A percentile compares a stretch with the other conserved stretches of the same genome.
Evolutionary conservation across 1,284 basidiomycete species (phyloP).

Genomic region (Somion occarium): DNA sequence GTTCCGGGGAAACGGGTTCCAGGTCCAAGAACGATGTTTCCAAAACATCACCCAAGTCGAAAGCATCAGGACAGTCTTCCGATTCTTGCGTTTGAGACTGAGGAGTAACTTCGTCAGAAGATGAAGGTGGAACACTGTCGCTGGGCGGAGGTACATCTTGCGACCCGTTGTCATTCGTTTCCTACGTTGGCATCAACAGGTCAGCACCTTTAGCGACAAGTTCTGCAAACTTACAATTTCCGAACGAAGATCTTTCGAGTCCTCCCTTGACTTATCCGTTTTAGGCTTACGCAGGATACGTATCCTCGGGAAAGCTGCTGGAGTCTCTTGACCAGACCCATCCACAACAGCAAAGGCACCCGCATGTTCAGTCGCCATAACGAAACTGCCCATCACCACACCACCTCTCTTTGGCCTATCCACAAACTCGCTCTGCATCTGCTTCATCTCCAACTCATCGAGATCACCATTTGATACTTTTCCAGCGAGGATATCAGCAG

Average conservation of each 20-base stretch:
- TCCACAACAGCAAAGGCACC: constrained; percentile 54
- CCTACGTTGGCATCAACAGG: constrained; percentile 5
- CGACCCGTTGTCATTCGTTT: neutral
- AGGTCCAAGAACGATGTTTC: constrained; percentile 66
- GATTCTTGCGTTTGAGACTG: constrained; percentile 25
- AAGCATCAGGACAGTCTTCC: constrained; percentile 42
- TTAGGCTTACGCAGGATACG: constrained; percentile 5
- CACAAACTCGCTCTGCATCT: constrained; percentile 14
- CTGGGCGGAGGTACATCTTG: constrained; percentile 7
- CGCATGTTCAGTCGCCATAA: constrained; percentile 24
- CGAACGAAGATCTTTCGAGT: neutral
- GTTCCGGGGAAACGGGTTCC: constrained; percentile 26
- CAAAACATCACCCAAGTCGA: constrained; percentile 77
- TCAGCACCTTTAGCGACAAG: too few relatives aligned
- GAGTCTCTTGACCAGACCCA: constrained; percentile 45
- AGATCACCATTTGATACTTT: constrained; percentile 40
- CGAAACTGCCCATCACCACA: constrained; percentile 58
- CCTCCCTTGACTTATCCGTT: neutral
- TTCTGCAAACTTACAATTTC: neutral
- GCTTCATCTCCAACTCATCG: constrained; percentile 33
- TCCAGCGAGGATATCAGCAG: constrained; percentile 63
- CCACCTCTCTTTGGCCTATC: constrained; percentile 12
- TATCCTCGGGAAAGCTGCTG: constrained; percentile 58
- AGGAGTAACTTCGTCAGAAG: constrained; percentile 30
- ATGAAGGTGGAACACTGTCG: constrained; percentile 18